phyloP scores from a whole-genome alignment of 345 rosid species.

The Rhodamnia rubescens region DNA sequence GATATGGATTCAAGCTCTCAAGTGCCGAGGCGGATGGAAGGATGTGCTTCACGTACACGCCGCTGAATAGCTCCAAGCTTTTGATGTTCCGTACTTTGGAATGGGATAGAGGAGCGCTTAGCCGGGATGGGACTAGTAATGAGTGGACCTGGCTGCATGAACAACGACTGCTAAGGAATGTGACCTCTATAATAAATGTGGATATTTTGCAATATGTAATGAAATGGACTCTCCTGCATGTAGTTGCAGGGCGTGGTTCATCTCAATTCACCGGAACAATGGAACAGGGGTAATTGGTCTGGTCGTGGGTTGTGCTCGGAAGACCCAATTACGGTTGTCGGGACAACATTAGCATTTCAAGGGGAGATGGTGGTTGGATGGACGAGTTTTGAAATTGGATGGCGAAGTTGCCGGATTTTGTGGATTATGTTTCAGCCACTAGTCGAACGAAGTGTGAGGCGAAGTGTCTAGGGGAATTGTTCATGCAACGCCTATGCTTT shows the following conservation, averaged over 20 bases:
- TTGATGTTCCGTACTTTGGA: constrained; percentile 39
- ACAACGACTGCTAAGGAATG: constrained; percentile 50
- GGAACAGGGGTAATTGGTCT: constrained; percentile 23
- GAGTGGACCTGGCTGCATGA: constrained; percentile 37
- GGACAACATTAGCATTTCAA: constrained; percentile 4
- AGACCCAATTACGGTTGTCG: constrained; percentile 18
- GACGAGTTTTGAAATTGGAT: constrained; percentile 19
- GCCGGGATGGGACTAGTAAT: constrained; percentile 31
- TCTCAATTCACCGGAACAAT: constrained; percentile 13
- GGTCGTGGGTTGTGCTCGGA: constrained; percentile 31
- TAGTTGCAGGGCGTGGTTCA: constrained; percentile 50
- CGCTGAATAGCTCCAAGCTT: constrained; percentile 18
- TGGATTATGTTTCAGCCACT: neutral
- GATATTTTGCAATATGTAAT: constrained; percentile 52
- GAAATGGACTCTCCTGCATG: constrained; percentile 16
- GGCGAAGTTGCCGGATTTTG: constrained; percentile 35
- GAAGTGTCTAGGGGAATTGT: constrained; percentile 31
- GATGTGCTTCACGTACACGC: constrained; percentile 43
- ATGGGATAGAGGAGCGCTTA: constrained; percentile 54
- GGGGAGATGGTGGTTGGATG: neutral
- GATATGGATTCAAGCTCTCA: constrained; percentile 54
- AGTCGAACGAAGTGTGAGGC: constrained; percentile 6
- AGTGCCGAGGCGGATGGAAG: constrained; percentile 26
- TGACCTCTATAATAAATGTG: constrained; percentile 68
- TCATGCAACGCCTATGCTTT: constrained; percentile 55